A percentile compares a stretch with the other conserved stretches of the same genome.
Evolutionary conservation across 768 basidiomycete genomes (phyloP).

Genomic region (Termitomyces heimii): DNA sequence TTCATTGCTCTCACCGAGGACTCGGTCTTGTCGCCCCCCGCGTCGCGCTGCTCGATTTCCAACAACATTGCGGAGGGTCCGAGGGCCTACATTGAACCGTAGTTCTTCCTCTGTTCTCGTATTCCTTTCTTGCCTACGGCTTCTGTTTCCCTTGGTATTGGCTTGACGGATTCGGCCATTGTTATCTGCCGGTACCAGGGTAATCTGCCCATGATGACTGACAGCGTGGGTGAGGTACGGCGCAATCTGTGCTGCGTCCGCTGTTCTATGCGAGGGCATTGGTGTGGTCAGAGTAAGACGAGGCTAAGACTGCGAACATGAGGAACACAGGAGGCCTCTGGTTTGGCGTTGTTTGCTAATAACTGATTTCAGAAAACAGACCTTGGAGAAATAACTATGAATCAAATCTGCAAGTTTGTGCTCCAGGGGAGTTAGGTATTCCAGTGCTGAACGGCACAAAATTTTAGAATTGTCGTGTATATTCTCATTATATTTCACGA

Average conservation of each 20-base stretch:
- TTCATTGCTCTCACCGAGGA: conserved; percentile 18
- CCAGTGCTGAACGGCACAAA: too few relatives aligned
- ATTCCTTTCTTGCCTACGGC: conserved; percentile 33
- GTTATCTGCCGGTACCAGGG: conserved; percentile 46
- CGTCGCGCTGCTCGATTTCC: conserved; percentile 23
- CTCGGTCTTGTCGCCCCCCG: conserved; percentile 21
- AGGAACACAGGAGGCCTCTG: conserved; percentile 31
- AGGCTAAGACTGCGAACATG: conserved; percentile 27
- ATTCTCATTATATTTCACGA: too few relatives aligned
- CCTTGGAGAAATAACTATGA: too few relatives aligned
- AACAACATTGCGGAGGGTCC: conserved; percentile 18
- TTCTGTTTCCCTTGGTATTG: conserved; percentile 35
- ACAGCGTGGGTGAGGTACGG: conserved; percentile 57
- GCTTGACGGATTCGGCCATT: conserved; percentile 39
- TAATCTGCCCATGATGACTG: conserved; percentile 46
- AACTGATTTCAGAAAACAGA: not conserved
- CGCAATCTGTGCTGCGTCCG: conserved; percentile 45
- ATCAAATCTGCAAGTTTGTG: too few relatives aligned
- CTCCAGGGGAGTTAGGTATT: too few relatives aligned
- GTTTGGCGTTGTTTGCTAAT: conserved; percentile 30
- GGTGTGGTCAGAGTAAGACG: conserved; percentile 29
- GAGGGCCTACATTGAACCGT: conserved; percentile 39
- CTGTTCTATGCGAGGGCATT: conserved; percentile 40
- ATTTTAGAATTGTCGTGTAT: too few relatives aligned
- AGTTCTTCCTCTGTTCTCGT: conserved; percentile 38